Evolutionary conservation across 495 filamentous ascomycete genomes (phyloP).

Genomic region (Neurospora tetrasperma): DNA sequence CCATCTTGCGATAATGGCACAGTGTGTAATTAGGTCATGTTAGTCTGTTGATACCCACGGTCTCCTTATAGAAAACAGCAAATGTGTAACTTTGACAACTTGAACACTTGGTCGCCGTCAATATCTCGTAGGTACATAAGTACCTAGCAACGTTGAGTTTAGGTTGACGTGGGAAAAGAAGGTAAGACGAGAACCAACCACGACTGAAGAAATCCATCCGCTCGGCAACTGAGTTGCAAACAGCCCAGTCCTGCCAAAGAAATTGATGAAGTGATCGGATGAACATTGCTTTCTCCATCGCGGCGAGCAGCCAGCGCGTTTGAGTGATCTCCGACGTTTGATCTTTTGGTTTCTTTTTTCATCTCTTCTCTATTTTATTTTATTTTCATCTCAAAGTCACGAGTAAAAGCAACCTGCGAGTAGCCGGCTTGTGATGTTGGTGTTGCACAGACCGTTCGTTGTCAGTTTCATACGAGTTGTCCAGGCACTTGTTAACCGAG

Average conservation of each 20-base stretch:
- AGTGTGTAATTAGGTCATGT: too few species aligned
- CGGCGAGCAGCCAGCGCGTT: too few species aligned
- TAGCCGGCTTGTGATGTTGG: not conserved
- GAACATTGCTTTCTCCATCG: not conserved
- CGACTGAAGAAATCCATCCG: not conserved
- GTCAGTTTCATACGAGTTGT: not conserved
- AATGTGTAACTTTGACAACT: too few species aligned
- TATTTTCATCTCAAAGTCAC: not conserved
- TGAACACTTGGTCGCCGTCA: not conserved
- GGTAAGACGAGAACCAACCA: not conserved
- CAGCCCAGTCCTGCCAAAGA: not conserved
- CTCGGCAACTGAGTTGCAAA: not conserved
- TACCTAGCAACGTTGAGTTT: not conserved
- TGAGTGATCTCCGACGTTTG: not conserved
- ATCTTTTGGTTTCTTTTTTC: not conserved
- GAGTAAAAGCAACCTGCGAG: not conserved
- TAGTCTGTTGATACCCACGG: too few species aligned
- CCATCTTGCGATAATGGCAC: too few species aligned
- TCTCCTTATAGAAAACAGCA: too few species aligned
- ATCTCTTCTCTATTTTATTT: not conserved
- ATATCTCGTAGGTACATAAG: not conserved
- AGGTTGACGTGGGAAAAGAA: not conserved
- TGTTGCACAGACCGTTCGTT: not conserved
- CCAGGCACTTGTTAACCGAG: not conserved
- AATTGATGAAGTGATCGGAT: not conserved